Percentiles rank a stretch among this genome's conserved stretches.
phyloP scores from a whole-genome alignment of 2,329 filamentous ascomycete genomes.

The Penicillium sp. region DNA sequence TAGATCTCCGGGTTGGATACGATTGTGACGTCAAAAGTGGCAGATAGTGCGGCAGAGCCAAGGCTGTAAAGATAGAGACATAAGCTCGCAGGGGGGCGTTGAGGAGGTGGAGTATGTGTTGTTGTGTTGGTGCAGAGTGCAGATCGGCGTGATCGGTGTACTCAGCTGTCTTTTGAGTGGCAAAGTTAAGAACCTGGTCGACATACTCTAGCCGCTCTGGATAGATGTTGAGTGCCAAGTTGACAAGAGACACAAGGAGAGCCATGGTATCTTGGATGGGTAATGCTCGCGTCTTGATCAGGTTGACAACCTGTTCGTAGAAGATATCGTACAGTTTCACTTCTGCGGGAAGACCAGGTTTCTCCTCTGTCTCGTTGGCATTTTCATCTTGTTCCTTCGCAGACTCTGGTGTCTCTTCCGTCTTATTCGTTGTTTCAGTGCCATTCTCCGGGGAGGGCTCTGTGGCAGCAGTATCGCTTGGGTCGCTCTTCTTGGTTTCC shows the following conservation, averaged over 20 bases:
- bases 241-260: slow-evolving; percentile 87
- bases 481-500: slow-evolving; percentile 56
- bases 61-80: slow-evolving; percentile 91
- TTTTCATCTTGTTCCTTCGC: slow-evolving; percentile 37
- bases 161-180: slow-evolving; percentile 81
- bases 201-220: slow-evolving; percentile 91
- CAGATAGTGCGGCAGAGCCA: slow-evolving; percentile 89
- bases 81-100: slow-evolving; percentile 89
- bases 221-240: slow-evolving; percentile 94
- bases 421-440: slow-evolving; percentile 38
- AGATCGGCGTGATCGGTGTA: slow-evolving; percentile 94
- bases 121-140: slow-evolving; percentile 83
- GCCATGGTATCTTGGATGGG: slow-evolving; percentile 95
- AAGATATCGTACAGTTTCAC: slow-evolving; percentile 96
- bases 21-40: slow-evolving; percentile 89
- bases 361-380: slow-evolving; percentile 37
- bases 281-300: slow-evolving; percentile 88
- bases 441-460: slow-evolving; percentile 40
- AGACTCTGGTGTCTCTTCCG: slow-evolving; percentile 31
- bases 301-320: slow-evolving; percentile 90
- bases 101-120: slow-evolving; percentile 86
- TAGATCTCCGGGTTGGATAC: slow-evolving; percentile 86
- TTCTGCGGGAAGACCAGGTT: slow-evolving; percentile 57
- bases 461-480: slow-evolving; percentile 42
- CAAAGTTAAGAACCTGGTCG: slow-evolving; percentile 89